Percentiles rank a stretch among this genome's conserved stretches.
Evolutionary conservation across 2,329 filamentous ascomycete genomes (phyloP).

Genomic region (Aureobasidium zeae): DNA sequence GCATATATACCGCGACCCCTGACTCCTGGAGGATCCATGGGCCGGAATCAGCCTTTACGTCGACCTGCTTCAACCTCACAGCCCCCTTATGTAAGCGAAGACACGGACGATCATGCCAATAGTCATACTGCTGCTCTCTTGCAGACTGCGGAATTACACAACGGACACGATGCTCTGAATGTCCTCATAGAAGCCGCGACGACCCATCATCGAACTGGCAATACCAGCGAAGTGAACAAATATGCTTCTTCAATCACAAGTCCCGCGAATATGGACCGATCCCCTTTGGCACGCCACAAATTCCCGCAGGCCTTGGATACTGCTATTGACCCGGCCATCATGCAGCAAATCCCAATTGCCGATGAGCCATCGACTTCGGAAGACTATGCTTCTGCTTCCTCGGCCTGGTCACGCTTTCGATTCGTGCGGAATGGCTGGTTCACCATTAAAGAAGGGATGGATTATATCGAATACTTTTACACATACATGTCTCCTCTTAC

Average conservation of each 20-base stretch:
- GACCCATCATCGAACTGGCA: conserved; percentile 40
- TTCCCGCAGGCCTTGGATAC: conserved; percentile 9
- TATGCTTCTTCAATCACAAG: conserved; percentile 8
- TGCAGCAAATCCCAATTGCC: conserved; percentile 7
- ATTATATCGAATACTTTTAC: conserved; percentile 95
- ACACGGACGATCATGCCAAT: conserved; percentile 49
- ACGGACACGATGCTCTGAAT: conserved; percentile 85
- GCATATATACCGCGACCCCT: conserved; percentile 42
- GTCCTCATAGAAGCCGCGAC: conserved; percentile 76
- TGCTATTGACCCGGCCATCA: conserved; percentile 20
- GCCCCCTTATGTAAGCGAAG: conserved; percentile 30
- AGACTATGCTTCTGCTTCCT: conserved; percentile 49
- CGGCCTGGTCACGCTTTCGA: conserved; percentile 82
- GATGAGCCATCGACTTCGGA: conserved; percentile 19
- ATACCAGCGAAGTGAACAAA: conserved; percentile 20
- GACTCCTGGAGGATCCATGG: conserved; percentile 57
- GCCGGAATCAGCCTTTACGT: conserved; percentile 55
- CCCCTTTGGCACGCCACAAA: neutral
- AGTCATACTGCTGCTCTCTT: conserved; percentile 52
- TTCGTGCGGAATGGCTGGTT: conserved; percentile 98
- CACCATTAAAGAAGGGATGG: conserved; percentile 82
- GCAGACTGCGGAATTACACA: conserved; percentile 64
- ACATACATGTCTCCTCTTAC: conserved; percentile 83
- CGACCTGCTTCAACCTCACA: conserved; percentile 38
- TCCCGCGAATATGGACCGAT: conserved; percentile 2